Base-by-base conservation (phyloP, 176 grass and related monocot genomes). In the Oryza rufipogon region DNA sequence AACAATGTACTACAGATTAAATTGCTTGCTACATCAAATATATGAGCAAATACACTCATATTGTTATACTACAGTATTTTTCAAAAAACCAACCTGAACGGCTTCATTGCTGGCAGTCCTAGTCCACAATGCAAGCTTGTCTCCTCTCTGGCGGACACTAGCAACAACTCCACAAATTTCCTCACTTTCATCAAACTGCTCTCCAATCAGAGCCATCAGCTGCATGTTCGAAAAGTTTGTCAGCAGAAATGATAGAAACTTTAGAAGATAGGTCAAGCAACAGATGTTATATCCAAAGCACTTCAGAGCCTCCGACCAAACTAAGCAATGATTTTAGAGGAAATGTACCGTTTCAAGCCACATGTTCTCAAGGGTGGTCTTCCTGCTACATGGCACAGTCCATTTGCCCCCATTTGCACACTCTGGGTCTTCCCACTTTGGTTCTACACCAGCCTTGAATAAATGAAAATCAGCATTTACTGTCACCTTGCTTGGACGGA, bases 381-480 rank as follows among this genome's bases (percentile, higher is more conserved):
- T 99, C 76, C 91, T 92, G 72, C 51, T 90, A 72, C 84, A 86
- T 71, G 92, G 82, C 76, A 96, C 80, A 86, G 93, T 94, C 96
- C 96, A 99, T 68, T 99, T 99, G 36, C 96, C 96, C 17, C 96
- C 96, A 88, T 96, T 96, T 70, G 96, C 93, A 41, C 96, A 99
- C 86, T 99, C 93, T 44, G 96, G 93, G 82, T 99, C 96, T 87
- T 99, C 96, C 97, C 97, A 99, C 79, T 94, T 99, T 63, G 96
- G 96, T 71, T 99, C 96, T 15, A 96, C 89, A 58, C 93, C 93
- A 47, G 91, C 82, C 87, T 96, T 99, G 70, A 96, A 99, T 68
- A 92, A 84, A 81, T 99, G 96, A 47, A 99, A 99, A 81, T 99
- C 96, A 70, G 86, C 93, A 91, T 86, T 99, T 42, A 58, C 93